phyloP scores from a whole-genome alignment of 1,139 yeast genomes.

The Pichia terricola region DNA sequence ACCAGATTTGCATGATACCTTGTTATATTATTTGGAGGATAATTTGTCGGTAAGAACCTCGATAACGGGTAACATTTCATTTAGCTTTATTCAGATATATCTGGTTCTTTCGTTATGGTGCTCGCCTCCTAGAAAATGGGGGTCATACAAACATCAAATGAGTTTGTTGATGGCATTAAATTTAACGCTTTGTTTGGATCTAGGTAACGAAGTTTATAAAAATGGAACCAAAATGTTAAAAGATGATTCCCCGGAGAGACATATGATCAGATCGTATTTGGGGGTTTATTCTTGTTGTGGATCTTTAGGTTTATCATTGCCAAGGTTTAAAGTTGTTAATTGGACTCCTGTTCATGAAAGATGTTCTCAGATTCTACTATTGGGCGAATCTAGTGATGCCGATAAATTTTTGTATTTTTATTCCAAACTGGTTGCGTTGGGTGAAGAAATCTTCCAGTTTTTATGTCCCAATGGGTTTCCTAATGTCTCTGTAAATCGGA shows the following conservation, averaged over 20 bases:
- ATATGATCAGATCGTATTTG: conserved; percentile 33
- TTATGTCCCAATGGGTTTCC: conserved; percentile 22
- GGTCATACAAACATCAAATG: conserved; percentile 44
- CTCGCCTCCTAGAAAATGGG: conserved; percentile 40
- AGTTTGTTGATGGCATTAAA: conserved; percentile 36
- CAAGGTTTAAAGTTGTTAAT: conserved; percentile 37
- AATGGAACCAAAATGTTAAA: conserved; percentile 16
- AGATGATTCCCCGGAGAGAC: conserved; percentile 29
- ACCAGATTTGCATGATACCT: conserved; percentile 33
- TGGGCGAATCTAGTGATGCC: conserved; percentile 25
- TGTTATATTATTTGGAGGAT: conserved; percentile 37
- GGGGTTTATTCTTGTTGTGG: conserved; percentile 43
- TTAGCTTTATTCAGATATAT: conserved; percentile 34
- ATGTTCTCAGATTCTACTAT: conserved; percentile 29
- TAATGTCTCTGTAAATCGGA: neutral
- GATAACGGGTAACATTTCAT: conserved; percentile 35
- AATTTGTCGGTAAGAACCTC: conserved; percentile 36
- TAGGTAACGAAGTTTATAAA: conserved; percentile 30
- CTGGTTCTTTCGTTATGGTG: conserved; percentile 41
- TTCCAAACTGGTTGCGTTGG: conserved; percentile 32
- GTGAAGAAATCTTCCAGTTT: conserved; percentile 36
- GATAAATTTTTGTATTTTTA: conserved; percentile 34
- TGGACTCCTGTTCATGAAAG: conserved; percentile 39
- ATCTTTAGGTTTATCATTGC: conserved; percentile 39
- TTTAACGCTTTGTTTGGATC: conserved; percentile 39